These are phyloP conservation scores for Albatrellus sp. DNA, from an alignment of 1,284 basidiomycete species.

Conservation along the genomic window DNA sequence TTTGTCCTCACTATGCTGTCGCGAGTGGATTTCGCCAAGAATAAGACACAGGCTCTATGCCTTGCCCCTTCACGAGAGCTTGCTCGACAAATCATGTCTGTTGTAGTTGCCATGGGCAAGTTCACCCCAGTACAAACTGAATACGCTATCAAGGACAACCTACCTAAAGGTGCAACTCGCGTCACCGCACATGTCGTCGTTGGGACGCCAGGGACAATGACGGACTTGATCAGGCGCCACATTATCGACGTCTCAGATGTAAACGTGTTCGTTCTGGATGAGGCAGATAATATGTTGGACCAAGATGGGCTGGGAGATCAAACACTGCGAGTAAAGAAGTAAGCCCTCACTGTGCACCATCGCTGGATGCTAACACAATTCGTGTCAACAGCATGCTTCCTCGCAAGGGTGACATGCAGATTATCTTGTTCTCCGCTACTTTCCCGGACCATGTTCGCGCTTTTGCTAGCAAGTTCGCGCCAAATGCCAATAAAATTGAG, in stretches of 20 bases:
- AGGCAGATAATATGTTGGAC: conserved; percentile 99
- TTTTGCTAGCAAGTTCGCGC: conserved; percentile 89
- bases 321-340: conserved; percentile 92
- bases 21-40: conserved; percentile 76
- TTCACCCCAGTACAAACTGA: conserved; percentile 88
- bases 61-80: conserved; percentile 93
- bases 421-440: conserved; percentile 96
- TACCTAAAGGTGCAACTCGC: conserved; percentile 53
- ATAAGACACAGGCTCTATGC: conserved; percentile 88
- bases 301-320: conserved; percentile 96
- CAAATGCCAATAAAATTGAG: conserved; percentile 93
- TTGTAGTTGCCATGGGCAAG: conserved; percentile 90
- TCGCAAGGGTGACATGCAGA: conserved; percentile 52
- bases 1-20: conserved; percentile 98
- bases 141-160: conserved; percentile 87
- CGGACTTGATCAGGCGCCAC: conserved; percentile 67
- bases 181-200: conserved; percentile 88
- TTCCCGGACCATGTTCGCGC: conserved; percentile 89
- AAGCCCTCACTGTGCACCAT: conserved; percentile 17
- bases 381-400: conserved; percentile 48
- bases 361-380: conserved; percentile 7
- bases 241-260: conserved; percentile 72
- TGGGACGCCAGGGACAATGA: conserved; percentile 93
- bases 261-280: conserved; percentile 94
- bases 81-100: conserved; percentile 95